Conservation (phyloP, 495 filamentous ascomycete genomes). For the Penicillium soppii region DNA sequence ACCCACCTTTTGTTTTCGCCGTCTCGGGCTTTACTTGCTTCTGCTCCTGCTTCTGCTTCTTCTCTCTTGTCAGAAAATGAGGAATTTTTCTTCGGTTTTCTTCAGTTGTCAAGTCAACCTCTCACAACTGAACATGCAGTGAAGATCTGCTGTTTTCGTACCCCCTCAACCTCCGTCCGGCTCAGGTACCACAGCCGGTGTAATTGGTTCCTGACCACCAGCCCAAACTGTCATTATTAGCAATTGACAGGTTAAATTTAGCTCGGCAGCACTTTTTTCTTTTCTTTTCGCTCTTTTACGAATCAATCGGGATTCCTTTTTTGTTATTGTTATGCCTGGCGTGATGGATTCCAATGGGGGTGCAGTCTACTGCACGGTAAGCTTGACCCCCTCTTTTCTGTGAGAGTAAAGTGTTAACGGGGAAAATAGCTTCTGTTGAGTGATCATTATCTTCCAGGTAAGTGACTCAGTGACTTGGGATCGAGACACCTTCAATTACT, state of each 20-base stretch:
- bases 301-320: background rate
- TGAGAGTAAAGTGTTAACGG: slow-evolving; percentile 19
- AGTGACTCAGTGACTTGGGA: too few species aligned
- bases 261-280: slow-evolving; percentile 7
- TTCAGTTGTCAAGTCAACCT: background rate
- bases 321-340: slow-evolving; percentile 7
- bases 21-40: background rate
- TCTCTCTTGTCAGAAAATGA: too few species aligned
- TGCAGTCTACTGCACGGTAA: slow-evolving; percentile 61
- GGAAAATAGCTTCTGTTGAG: slow-evolving; percentile 76
- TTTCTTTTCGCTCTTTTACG: slow-evolving; percentile 3
- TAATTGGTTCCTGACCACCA: slow-evolving; percentile 5
- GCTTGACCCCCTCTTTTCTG: slow-evolving; percentile 13
- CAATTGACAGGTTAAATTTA: slow-evolving; percentile 18
- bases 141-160: slow-evolving; percentile 20
- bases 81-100: too few species aligned
- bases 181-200: slow-evolving; percentile 25
- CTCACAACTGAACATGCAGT: slow-evolving; percentile 9
- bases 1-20: slow-evolving; percentile 1
- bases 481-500: background rate
- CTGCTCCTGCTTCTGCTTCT: background rate
- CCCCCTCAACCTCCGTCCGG: slow-evolving; percentile 19
- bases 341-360: slow-evolving; percentile 32
- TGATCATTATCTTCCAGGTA: slow-evolving; percentile 89
- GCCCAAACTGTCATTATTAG: slow-evolving; percentile 17